These are phyloP conservation scores for Suillus hirtellus DNA, from an alignment of 768 basidiomycete species.

Conservation along the genomic window DNA sequence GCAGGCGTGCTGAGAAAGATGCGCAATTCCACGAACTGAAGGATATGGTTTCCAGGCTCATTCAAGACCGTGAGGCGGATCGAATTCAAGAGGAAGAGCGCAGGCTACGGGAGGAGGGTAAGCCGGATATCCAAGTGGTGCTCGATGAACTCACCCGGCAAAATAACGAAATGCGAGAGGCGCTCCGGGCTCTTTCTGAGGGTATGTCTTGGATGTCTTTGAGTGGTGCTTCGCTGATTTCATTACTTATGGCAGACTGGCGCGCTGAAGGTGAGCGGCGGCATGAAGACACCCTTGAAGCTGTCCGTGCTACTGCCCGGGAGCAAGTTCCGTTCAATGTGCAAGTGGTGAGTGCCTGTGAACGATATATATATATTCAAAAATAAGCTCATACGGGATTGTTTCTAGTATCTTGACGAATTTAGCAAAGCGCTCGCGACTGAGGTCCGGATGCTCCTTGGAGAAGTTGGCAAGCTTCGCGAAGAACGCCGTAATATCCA, in stretches of 20 bases:
- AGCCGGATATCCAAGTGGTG: slow-evolving; percentile 65
- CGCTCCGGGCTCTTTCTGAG: slow-evolving; percentile 55
- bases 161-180: slow-evolving; percentile 58
- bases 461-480: slow-evolving; percentile 80
- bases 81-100: slow-evolving; percentile 53
- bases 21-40: slow-evolving; percentile 54
- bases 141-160: slow-evolving; percentile 60
- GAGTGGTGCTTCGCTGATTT: not conserved
- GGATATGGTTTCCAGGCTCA: slow-evolving; percentile 60
- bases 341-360: slow-evolving; percentile 57
- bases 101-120: slow-evolving; percentile 49
- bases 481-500: slow-evolving; percentile 78
- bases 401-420: slow-evolving; percentile 73
- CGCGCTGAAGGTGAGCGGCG: slow-evolving; percentile 63
- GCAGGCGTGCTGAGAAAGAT: slow-evolving; percentile 60
- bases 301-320: slow-evolving; percentile 68
- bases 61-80: slow-evolving; percentile 55
- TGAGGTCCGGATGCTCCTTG: slow-evolving; percentile 81
- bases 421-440: slow-evolving; percentile 83
- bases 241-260: slow-evolving; percentile 50
- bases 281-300: slow-evolving; percentile 65
- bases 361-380: not conserved
- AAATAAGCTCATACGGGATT: slow-evolving; percentile 8
- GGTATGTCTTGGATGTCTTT: slow-evolving; percentile 39
- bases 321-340: slow-evolving; percentile 85